Conservation (phyloP, 495 filamentous ascomycete species). For the Hypoxylon perforatum region DNA sequence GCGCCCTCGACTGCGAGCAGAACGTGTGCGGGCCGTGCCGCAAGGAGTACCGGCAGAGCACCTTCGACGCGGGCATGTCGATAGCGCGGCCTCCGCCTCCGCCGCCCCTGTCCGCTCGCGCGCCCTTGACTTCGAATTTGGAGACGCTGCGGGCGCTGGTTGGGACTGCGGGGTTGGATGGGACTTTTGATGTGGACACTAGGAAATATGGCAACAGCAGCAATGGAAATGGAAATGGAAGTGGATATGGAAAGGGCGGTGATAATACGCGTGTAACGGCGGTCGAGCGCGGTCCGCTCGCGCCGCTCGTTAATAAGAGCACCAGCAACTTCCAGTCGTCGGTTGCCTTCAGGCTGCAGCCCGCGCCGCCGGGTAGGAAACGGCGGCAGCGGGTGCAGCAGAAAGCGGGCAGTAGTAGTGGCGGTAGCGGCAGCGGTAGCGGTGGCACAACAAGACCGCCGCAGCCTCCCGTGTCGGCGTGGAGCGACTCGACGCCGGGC, state of each 20-base stretch:
- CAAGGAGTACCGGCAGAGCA: slow-evolving; percentile 34
- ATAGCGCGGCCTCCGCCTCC: too few species aligned
- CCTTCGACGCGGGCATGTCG: slow-evolving; percentile 24
- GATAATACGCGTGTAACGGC: background rate
- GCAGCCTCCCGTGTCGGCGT: background rate
- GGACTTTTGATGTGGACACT: too few species aligned
- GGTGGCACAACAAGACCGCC: background rate
- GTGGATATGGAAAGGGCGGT: too few species aligned
- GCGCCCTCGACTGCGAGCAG: slow-evolving; percentile 17
- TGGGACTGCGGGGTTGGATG: too few species aligned
- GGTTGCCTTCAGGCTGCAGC: slow-evolving; percentile 32
- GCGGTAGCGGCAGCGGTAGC: background rate
- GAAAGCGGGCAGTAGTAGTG: too few species aligned
- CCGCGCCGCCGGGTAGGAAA: slow-evolving; percentile 25
- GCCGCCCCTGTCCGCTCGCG: too few species aligned
- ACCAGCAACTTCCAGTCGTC: slow-evolving; percentile 10
- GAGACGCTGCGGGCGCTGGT: too few species aligned
- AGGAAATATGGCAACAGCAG: background rate
- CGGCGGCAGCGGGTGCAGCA: background rate
- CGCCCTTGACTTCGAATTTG: too few species aligned
- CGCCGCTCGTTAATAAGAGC: background rate
- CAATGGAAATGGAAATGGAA: too few species aligned
- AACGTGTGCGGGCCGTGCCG: slow-evolving; percentile 41
- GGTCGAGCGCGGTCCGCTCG: slow-evolving; percentile 4
- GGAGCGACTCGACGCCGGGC: background rate